Percentiles rank a stretch among this genome's conserved stretches.
Evolutionary conservation across 2,329 filamentous ascomycete species (phyloP).

Genomic region (Stenocarpella maydis): DNA sequence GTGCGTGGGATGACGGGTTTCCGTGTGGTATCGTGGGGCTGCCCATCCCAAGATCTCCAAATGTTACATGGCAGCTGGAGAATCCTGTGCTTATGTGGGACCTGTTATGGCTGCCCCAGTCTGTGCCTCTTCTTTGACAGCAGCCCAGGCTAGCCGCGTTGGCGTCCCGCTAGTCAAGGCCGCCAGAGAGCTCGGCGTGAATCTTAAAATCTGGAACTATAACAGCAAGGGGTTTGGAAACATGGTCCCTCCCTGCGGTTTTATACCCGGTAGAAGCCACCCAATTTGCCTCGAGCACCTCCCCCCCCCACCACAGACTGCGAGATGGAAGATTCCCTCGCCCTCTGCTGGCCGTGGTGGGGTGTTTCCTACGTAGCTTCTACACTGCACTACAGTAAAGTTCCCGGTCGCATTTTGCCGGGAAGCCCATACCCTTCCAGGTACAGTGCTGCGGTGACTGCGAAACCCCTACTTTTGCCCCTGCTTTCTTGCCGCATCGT

Average conservation of each 20-base stretch:
- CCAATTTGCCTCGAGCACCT: neutral
- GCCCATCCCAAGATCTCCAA: neutral
- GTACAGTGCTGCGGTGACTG: slow-evolving; percentile 10
- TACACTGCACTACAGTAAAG: no score
- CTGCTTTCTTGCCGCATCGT: slow-evolving; percentile 14
- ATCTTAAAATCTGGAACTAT: slow-evolving; percentile 8
- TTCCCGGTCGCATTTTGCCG: slow-evolving; percentile 14
- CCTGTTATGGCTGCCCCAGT: slow-evolving; percentile 9
- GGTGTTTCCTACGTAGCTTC: neutral
- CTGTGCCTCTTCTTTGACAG: slow-evolving; percentile 24
- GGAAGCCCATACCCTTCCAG: slow-evolving; percentile 18
- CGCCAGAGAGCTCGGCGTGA: neutral
- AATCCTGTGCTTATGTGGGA: no score
- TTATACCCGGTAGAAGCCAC: slow-evolving; percentile 15
- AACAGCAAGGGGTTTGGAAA: neutral
- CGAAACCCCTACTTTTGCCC: slow-evolving; percentile 1
- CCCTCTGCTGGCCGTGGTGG: neutral
- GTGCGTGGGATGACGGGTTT: neutral
- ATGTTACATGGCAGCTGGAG: no score
- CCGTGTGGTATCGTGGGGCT: slow-evolving; percentile 10
- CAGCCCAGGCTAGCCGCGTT: neutral
- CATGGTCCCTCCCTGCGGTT: slow-evolving; percentile 12
- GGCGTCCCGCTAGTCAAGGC: neutral
- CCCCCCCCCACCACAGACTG: neutral
- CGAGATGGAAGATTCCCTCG: no score